These are phyloP conservation scores for Tulasnella sp. DNA, from an alignment of 768 basidiomycete species.

Conservation along the genomic window DNA sequence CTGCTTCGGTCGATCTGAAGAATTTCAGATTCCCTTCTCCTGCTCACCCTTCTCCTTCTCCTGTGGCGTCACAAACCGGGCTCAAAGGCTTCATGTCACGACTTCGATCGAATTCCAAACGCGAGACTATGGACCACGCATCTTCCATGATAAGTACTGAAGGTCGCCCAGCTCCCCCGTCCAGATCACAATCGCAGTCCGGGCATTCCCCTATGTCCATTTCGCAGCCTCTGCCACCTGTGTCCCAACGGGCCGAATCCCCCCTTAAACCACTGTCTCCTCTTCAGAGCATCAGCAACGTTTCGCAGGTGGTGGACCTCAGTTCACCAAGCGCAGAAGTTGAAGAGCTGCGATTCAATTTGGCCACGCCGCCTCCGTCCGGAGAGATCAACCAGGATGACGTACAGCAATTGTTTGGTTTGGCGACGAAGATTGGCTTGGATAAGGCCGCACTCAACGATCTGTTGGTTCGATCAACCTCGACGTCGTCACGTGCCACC, in stretches of 20 bases:
- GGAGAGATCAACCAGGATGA: constrained; percentile 30
- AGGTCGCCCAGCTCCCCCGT: not conserved
- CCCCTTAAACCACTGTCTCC: not conserved
- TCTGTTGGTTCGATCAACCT: constrained; percentile 53
- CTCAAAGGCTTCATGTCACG: constrained; percentile 72
- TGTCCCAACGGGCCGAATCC: not conserved
- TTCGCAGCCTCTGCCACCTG: not conserved
- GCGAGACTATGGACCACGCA: not conserved
- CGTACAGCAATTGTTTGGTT: constrained; percentile 61
- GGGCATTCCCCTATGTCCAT: not conserved
- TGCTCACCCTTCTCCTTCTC: constrained; percentile 30
- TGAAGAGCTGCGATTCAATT: constrained; percentile 6
- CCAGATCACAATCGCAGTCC: not conserved
- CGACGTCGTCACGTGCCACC: constrained; percentile 1
- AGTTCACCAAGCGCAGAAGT: constrained; percentile 6
- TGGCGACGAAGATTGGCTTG: constrained; percentile 60
- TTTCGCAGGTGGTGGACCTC: not conserved
- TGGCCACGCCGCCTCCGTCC: constrained; percentile 13
- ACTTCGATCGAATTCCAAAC: constrained; percentile 28
- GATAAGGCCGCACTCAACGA: constrained; percentile 61
- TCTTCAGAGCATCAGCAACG: not conserved
- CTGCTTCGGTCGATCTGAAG: constrained; percentile 34
- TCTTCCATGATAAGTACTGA: not conserved
- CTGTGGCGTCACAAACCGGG: constrained; percentile 59
- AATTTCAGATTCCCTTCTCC: constrained; percentile 39